Conservation (phyloP, 495 filamentous ascomycete species). For the Chaetomidium leptoderma region DNA sequence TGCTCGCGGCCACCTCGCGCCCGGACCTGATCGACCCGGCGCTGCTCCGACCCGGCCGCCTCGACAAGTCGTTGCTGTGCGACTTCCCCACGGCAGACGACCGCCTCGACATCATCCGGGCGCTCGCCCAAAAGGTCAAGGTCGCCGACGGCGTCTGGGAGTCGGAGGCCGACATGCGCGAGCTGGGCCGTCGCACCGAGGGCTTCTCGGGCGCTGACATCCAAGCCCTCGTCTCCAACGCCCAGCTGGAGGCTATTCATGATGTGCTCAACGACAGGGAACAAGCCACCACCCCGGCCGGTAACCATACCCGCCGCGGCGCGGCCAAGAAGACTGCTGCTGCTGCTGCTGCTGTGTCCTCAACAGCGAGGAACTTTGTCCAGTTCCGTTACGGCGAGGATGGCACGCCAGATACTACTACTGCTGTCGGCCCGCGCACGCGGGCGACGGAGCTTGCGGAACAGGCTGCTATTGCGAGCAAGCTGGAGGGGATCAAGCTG, state of each 20-base stretch:
- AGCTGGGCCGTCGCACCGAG: conserved; percentile 72
- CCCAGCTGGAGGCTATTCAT: conserved; percentile 94
- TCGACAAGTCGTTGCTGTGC: conserved; percentile 88
- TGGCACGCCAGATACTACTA: conserved; percentile 37
- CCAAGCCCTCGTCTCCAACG: conserved; percentile 92
- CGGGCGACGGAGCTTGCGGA: conserved; percentile 66
- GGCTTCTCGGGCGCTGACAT: conserved; percentile 95
- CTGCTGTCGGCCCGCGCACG: conserved; percentile 36
- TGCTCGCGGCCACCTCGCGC: conserved; percentile 84
- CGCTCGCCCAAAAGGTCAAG: conserved; percentile 72
- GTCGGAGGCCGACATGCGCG: conserved; percentile 48
- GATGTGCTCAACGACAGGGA: conserved; percentile 72
- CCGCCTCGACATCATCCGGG: conserved; percentile 78
- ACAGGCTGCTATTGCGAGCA: conserved; percentile 65
- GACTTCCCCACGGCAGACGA: conserved; percentile 77
- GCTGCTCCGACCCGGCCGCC: conserved; percentile 76
- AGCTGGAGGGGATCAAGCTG: conserved; percentile 68
- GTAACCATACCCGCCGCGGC: conserved; percentile 25
- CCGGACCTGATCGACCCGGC: conserved; percentile 95
- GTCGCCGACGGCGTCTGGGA: conserved; percentile 58
- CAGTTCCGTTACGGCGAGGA: conserved; percentile 78
- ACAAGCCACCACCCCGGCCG: background rate
- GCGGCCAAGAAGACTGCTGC: background rate
- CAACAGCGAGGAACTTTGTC: conserved; percentile 54
- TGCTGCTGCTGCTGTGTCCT: background rate